phyloP scores from a whole-genome alignment of 2,329 filamentous ascomycete genomes.

The Colletotrichum somersetense region DNA sequence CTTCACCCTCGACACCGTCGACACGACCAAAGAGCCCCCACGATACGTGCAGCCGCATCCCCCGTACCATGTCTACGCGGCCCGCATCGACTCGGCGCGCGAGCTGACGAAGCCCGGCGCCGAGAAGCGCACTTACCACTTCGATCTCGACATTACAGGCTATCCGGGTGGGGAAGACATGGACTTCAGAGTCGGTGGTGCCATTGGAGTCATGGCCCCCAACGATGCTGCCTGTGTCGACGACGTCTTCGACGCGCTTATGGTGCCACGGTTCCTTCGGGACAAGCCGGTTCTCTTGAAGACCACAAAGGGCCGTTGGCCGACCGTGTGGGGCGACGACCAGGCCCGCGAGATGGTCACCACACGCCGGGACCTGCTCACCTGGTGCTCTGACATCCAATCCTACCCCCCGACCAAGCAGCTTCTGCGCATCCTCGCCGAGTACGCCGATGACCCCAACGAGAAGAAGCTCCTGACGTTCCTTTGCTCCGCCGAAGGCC shows the following conservation, averaged over 20 bases:
- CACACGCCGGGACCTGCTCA: constrained; percentile 90
- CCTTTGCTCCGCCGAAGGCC: constrained; percentile 89
- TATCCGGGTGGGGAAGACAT: constrained; percentile 87
- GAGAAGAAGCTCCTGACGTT: constrained; percentile 92
- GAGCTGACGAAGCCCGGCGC: constrained; percentile 90
- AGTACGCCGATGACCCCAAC: constrained; percentile 81
- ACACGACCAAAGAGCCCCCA: constrained; percentile 80
- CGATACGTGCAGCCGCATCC: constrained; percentile 94
- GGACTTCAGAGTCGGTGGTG: constrained; percentile 96
- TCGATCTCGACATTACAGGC: constrained; percentile 95
- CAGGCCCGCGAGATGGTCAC: constrained; percentile 86
- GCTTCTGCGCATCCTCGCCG: constrained; percentile 85
- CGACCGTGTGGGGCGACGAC: constrained; percentile 97
- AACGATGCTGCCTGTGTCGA: constrained; percentile 85
- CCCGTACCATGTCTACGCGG: constrained; percentile 90
- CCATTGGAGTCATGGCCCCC: constrained; percentile 91
- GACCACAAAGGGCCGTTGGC: constrained; percentile 89
- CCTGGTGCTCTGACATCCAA: constrained; percentile 95
- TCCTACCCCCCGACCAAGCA: constrained; percentile 92
- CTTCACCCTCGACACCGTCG: constrained; percentile 58
- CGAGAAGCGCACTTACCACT: constrained; percentile 97
- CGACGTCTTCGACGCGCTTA: constrained; percentile 83
- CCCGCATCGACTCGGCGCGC: constrained; percentile 85
- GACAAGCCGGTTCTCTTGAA: constrained; percentile 85
- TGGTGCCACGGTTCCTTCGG: constrained; percentile 84